phyloP scores from a whole-genome alignment of 2,329 filamentous ascomycete genomes.

The Aureobasidium sp. region DNA sequence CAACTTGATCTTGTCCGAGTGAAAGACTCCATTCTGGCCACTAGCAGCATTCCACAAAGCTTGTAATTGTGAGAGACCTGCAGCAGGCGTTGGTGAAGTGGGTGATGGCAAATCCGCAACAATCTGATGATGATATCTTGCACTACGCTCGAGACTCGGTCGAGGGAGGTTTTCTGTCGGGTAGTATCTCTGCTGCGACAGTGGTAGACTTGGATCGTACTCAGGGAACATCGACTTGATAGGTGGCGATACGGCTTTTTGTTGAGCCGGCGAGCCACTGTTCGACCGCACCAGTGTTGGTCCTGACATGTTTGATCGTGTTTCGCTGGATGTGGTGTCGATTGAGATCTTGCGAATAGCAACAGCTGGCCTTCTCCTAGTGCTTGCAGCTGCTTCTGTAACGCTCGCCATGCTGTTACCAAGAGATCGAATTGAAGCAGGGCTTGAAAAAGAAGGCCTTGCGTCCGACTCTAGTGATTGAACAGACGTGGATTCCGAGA shows the following conservation, averaged over 20 bases:
- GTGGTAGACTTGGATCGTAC: constrained; percentile 60
- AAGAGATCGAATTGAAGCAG: background rate
- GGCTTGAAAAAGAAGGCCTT: background rate
- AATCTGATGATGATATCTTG: background rate
- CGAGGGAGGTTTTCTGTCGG: constrained; percentile 32
- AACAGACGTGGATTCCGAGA: background rate
- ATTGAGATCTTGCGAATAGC: constrained; percentile 2
- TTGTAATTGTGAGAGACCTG: constrained; percentile 16
- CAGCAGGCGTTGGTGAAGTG: background rate
- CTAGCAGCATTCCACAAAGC: constrained; percentile 16
- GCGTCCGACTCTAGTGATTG: background rate
- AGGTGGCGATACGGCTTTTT: constrained; percentile 29
- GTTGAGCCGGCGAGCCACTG: constrained; percentile 7
- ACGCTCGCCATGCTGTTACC: background rate
- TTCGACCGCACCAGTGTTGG: constrained; percentile 15
- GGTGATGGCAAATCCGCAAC: background rate
- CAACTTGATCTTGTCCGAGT: constrained; percentile 7
- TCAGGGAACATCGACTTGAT: constrained; percentile 69
- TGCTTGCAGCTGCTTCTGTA: background rate
- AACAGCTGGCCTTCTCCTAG: background rate
- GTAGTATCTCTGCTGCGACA: constrained; percentile 63
- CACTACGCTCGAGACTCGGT: background rate
- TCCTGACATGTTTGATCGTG: constrained; percentile 7
- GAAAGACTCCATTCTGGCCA: background rate
- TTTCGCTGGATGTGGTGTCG: background rate